phyloP scores from a whole-genome alignment of 345 rosid genomes.

The Syzygium oleosum region DNA sequence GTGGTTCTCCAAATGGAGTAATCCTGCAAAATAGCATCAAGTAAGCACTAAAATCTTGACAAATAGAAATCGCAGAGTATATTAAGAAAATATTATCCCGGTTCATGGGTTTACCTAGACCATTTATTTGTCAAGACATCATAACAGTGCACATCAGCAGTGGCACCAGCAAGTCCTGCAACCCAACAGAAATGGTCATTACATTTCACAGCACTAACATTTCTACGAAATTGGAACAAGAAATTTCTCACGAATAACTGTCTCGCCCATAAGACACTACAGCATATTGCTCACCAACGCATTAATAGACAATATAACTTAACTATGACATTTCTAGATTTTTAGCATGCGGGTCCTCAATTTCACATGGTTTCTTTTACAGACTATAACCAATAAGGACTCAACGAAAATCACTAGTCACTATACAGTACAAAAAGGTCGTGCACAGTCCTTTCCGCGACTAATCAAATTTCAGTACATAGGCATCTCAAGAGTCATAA shows the following conservation, averaged over 20 bases:
- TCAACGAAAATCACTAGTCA: not conserved
- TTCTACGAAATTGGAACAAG: not conserved
- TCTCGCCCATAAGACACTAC: not conserved
- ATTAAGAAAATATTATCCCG: not conserved
- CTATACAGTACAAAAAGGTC: not conserved
- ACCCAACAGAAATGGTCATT: constrained; percentile 7
- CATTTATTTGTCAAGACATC: constrained; percentile 91
- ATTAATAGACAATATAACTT: not conserved
- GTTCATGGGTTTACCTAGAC: constrained; percentile 57
- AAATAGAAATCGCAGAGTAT: not conserved
- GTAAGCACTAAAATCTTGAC: not conserved
- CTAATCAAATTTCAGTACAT: not conserved
- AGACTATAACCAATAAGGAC: not conserved
- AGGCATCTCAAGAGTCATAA: not conserved
- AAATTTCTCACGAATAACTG: not conserved
- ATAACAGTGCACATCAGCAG: constrained; percentile 97
- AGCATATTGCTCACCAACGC: not conserved
- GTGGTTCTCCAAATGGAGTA: constrained; percentile 94
- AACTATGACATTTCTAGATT: not conserved
- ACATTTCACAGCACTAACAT: not conserved
- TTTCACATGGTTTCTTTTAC: not conserved
- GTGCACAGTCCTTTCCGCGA: not conserved
- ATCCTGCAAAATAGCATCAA: constrained; percentile 38
- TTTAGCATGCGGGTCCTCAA: not conserved
- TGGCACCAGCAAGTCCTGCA: constrained; percentile 97